Percentiles rank a stretch among this genome's conserved stretches.
Evolutionary conservation across 176 grass and related monocot genomes (phyloP).

Genomic region (Oryza australiensis): DNA sequence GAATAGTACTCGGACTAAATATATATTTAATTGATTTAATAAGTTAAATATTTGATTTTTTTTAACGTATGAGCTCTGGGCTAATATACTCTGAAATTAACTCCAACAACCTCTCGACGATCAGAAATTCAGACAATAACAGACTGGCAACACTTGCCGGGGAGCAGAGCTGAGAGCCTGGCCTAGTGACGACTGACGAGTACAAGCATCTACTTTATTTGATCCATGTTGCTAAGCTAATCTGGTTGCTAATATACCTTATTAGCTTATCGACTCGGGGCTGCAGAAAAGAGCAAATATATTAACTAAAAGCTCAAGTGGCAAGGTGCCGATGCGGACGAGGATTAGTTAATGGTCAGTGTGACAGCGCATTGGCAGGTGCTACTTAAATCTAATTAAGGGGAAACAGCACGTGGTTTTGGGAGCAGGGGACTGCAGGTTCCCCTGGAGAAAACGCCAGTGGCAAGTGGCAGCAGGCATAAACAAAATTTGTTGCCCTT

Average conservation of each 20-base stretch:
- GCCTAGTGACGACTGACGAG: background rate
- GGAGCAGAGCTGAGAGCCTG: conserved; percentile 27
- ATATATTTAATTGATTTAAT: too few relatives aligned
- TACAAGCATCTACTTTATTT: conserved; percentile 25
- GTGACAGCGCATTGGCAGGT: conserved; percentile 31
- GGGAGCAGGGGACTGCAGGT: conserved; percentile 19
- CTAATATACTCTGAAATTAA: background rate
- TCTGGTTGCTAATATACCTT: background rate
- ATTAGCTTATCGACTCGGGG: conserved; percentile 27
- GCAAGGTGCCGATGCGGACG: background rate
- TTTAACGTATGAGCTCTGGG: too few relatives aligned
- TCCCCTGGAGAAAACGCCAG: background rate
- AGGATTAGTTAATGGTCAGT: conserved; percentile 14
- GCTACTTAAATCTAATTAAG: background rate
- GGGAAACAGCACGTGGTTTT: conserved; percentile 43
- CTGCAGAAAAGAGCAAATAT: background rate
- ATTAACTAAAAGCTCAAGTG: conserved; percentile 1
- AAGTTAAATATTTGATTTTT: too few relatives aligned
- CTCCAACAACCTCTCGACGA: background rate
- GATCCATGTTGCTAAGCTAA: conserved; percentile 21
- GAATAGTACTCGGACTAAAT: too few relatives aligned
- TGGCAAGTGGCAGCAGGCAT: conserved; percentile 17
- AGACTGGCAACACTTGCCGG: conserved; percentile 10
- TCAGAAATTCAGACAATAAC: background rate
- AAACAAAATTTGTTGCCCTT: conserved; percentile 30